Evolutionary conservation across 257 asterid species (phyloP).

Genomic region (Linaria vulgaris): DNA sequence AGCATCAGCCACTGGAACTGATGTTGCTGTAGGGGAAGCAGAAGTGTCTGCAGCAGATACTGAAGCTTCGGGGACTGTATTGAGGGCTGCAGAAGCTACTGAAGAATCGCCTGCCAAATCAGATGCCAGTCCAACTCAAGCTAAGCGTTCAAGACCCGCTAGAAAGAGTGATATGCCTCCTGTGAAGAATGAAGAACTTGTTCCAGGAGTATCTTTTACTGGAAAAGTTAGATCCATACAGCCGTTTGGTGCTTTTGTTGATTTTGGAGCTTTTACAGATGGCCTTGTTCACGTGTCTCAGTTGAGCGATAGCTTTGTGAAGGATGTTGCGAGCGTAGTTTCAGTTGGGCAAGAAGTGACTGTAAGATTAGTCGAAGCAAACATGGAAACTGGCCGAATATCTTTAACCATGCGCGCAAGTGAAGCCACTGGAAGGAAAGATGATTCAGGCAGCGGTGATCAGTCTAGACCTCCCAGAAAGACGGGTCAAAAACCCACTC

Average conservation of each 20-base stretch:
- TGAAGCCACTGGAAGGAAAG: slow-evolving; percentile 51
- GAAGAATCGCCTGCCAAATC: slow-evolving; percentile 43
- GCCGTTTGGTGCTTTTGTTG: slow-evolving; percentile 97
- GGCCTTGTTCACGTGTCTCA: slow-evolving; percentile 94
- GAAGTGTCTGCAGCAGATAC: slow-evolving; percentile 39
- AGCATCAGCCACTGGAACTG: slow-evolving; percentile 61
- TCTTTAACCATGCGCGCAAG: slow-evolving; percentile 82
- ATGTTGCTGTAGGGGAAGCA: slow-evolving; percentile 73
- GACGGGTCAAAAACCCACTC: slow-evolving; percentile 45
- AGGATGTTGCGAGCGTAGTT: slow-evolving; percentile 78
- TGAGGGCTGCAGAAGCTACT: slow-evolving; percentile 35
- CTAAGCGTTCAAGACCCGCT: slow-evolving; percentile 58
- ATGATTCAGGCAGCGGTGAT: slow-evolving; percentile 36
- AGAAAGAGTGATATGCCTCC: slow-evolving; percentile 96
- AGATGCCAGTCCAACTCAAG: slow-evolving; percentile 32
- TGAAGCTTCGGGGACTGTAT: slow-evolving; percentile 35
- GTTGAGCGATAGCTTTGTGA: slow-evolving; percentile 80
- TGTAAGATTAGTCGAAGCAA: slow-evolving; percentile 77
- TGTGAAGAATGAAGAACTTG: slow-evolving; percentile 72
- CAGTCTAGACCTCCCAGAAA: slow-evolving; percentile 67
- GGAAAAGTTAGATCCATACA: slow-evolving; percentile 92
- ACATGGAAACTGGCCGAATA: slow-evolving; percentile 73
- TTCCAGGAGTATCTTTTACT: slow-evolving; percentile 76
- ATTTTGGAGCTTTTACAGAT: slow-evolving; percentile 95
- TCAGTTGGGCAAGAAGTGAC: slow-evolving; percentile 93